These are phyloP conservation scores for Solanum medicagineum DNA, from an alignment of 257 asterid species.

Conservation along the genomic window DNA sequence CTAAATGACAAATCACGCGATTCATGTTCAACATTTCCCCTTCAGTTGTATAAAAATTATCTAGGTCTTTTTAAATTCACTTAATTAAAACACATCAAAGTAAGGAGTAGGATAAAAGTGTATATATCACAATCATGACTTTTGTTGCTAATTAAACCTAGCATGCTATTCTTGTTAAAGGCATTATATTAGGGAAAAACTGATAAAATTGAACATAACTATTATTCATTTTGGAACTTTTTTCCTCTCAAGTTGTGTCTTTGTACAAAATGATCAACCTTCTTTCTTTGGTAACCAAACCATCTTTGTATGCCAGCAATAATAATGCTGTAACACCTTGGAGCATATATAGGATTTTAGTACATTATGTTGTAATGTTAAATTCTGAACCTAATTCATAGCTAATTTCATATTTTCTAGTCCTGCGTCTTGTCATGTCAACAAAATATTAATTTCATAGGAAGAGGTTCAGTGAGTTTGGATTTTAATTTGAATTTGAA, in stretches of 20 bases:
- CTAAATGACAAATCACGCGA: too few relatives aligned
- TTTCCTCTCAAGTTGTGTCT: background rate
- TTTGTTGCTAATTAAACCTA: background rate
- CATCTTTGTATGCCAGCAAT: background rate
- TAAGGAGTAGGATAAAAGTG: background rate
- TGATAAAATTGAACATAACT: background rate
- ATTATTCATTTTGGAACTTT: background rate
- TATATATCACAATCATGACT: background rate
- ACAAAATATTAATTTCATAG: background rate
- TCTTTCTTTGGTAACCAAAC: background rate
- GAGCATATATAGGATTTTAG: background rate
- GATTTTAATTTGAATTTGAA: background rate
- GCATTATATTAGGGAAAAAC: background rate
- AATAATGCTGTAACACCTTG: background rate
- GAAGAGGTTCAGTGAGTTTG: background rate
- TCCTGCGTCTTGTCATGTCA: background rate
- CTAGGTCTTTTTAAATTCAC: background rate
- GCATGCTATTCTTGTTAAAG: background rate
- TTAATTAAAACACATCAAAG: background rate
- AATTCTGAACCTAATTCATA: background rate
- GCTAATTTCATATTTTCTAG: too few relatives aligned
- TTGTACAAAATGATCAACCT: background rate
- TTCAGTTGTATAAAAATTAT: background rate
- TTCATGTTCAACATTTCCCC: background rate
- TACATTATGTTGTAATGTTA: background rate